Conservation (phyloP, 164 flowering plant species). For the Vitis rupestris region DNA sequence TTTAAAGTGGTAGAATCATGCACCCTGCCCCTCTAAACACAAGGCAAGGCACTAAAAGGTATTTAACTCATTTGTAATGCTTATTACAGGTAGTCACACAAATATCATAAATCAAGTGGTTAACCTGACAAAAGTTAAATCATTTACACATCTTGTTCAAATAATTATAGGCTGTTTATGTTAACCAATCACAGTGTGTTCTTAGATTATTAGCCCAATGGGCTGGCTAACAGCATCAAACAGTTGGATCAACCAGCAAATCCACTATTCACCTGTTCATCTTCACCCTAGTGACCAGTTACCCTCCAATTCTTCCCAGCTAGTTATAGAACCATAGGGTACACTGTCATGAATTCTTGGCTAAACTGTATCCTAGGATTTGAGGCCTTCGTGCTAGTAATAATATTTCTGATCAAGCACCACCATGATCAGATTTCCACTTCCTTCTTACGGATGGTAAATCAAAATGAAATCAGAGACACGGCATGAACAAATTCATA, state of each 20-base stretch:
- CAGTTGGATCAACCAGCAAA: not conserved
- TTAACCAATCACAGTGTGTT: not conserved
- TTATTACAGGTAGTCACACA: too few relatives aligned
- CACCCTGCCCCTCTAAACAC: not conserved
- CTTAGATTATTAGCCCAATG: not conserved
- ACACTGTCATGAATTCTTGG: too few relatives aligned
- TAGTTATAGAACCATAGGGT: not conserved
- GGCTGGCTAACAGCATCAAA: conserved; percentile 2
- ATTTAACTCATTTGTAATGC: not conserved
- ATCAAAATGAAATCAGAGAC: too few relatives aligned
- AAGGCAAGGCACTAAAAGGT: not conserved
- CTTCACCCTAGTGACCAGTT: not conserved
- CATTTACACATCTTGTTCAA: not conserved
- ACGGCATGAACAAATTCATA: too few relatives aligned
- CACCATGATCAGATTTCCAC: too few relatives aligned
- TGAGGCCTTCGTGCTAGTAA: too few relatives aligned
- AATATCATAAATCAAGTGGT: not conserved
- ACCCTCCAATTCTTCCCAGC: not conserved
- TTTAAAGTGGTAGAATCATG: not conserved
- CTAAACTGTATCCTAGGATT: too few relatives aligned
- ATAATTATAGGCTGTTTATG: not conserved
- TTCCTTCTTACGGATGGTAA: too few relatives aligned
- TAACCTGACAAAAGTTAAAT: not conserved
- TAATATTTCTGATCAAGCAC: too few relatives aligned
- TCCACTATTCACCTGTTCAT: not conserved